These are phyloP conservation scores for Cucumis melo DNA, from an alignment of 306 rosid species.

Conservation along the genomic window DNA sequence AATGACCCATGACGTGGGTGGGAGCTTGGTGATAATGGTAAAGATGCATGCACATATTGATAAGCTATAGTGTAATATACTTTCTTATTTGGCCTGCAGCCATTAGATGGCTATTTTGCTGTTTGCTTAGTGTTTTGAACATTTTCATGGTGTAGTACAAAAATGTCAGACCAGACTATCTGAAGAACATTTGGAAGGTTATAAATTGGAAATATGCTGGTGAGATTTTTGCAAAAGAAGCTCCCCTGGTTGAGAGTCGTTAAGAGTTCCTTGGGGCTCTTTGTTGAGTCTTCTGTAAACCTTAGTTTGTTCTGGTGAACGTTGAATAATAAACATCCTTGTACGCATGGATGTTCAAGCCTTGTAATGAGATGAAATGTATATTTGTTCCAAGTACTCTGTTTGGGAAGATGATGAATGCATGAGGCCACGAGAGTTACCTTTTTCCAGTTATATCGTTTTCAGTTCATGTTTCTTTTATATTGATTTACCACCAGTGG, in stretches of 20 bases:
- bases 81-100: neutral
- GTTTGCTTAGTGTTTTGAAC: neutral
- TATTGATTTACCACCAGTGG: too few relatives aligned
- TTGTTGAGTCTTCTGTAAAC: neutral
- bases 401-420: neutral
- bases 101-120: neutral
- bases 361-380: conserved; percentile 6
- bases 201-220: conserved; percentile 75
- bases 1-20: neutral
- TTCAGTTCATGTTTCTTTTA: neutral
- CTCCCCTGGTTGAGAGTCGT: conserved; percentile 17
- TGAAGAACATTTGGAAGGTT: conserved; percentile 96
- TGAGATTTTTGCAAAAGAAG: conserved; percentile 54
- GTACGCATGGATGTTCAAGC: neutral
- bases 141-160: conserved; percentile 57
- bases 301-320: neutral
- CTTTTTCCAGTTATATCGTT: neutral
- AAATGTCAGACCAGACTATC: conserved; percentile 88
- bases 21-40: neutral
- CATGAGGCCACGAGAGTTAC: neutral
- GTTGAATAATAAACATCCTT: neutral
- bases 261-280: neutral
- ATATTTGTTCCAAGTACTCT: neutral
- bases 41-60: neutral
- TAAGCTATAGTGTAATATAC: neutral